phyloP scores from a whole-genome alignment of 805 yeast species.

The Pichia membranifaciens region DNA sequence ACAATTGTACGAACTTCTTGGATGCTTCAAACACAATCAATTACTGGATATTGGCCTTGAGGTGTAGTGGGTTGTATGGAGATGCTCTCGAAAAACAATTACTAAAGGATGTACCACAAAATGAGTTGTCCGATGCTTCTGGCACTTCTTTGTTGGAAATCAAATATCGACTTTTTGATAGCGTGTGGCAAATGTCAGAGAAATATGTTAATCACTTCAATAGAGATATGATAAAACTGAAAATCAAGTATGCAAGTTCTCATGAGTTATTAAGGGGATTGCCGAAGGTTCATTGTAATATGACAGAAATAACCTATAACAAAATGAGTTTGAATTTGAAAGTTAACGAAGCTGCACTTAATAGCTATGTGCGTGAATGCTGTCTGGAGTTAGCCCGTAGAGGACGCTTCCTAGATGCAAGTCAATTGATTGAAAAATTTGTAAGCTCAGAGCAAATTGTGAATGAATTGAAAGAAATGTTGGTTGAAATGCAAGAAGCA shows the following conservation, averaged over 20 bases:
- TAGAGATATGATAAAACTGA: constrained; percentile 18
- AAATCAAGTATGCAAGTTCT: constrained; percentile 21
- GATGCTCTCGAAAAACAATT: constrained; percentile 19
- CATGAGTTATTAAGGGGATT: constrained; percentile 21
- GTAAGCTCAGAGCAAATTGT: constrained; percentile 5
- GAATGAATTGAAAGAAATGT: constrained; percentile 7
- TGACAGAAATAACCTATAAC: constrained; percentile 11
- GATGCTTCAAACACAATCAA: neutral
- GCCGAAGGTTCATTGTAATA: constrained; percentile 18
- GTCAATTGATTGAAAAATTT: constrained; percentile 24
- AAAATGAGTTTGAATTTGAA: constrained; percentile 15
- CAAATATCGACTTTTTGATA: constrained; percentile 22
- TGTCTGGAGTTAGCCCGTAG: constrained; percentile 18
- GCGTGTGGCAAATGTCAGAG: constrained; percentile 21
- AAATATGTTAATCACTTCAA: constrained; percentile 11
- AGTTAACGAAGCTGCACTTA: constrained; percentile 18
- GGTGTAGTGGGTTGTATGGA: constrained; percentile 21
- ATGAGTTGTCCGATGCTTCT: neutral
- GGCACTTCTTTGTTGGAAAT: constrained; percentile 8
- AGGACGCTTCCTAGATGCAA: constrained; percentile 25
- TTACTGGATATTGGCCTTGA: constrained; percentile 26
- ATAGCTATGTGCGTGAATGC: constrained; percentile 21
- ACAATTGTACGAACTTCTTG: constrained; percentile 8
- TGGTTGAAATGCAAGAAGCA: constrained; percentile 19
- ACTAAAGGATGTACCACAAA: constrained; percentile 16